phyloP scores from a whole-genome alignment of 23 red algal species.

The Chondrus crispus region DNA sequence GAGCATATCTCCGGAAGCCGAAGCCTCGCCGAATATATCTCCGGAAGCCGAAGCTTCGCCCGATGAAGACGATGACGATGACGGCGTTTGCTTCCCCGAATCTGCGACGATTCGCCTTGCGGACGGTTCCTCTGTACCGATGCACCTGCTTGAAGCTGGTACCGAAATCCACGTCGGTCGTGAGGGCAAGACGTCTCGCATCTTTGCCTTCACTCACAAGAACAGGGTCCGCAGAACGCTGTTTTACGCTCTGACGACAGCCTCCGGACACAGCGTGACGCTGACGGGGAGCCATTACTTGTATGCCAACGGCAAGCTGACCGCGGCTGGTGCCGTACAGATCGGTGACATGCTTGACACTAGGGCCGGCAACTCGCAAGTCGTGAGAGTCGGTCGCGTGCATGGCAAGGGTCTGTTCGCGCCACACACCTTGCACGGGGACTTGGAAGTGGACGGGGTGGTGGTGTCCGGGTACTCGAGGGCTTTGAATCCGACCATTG shows the following conservation, averaged over 20 bases:
- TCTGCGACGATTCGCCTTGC: neutral
- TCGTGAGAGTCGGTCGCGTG: conserved; percentile 5
- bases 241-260: conserved; percentile 22
- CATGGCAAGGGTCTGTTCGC: conserved; percentile 27
- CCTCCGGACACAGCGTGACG: neutral
- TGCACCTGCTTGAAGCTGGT: conserved; percentile 32
- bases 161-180: neutral
- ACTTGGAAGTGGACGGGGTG: conserved; percentile 56
- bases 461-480: conserved; percentile 30
- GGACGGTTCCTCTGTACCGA: conserved; percentile 19
- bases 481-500: conserved; percentile 24
- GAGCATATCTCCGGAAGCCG: neutral
- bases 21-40: neutral
- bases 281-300: conserved; percentile 50
- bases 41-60: neutral
- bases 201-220: conserved; percentile 47
- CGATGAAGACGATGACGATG: conserved; percentile 27
- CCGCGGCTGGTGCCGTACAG: conserved; percentile 10
- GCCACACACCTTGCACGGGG: conserved; percentile 49
- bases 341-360: conserved; percentile 31
- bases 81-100: conserved; percentile 49
- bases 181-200: neutral
- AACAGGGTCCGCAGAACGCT: neutral
- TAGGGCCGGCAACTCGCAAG: neutral
- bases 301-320: conserved; percentile 7